phyloP scores from a whole-genome alignment of 2,329 filamentous ascomycete species.

The Penicillium sp. region DNA sequence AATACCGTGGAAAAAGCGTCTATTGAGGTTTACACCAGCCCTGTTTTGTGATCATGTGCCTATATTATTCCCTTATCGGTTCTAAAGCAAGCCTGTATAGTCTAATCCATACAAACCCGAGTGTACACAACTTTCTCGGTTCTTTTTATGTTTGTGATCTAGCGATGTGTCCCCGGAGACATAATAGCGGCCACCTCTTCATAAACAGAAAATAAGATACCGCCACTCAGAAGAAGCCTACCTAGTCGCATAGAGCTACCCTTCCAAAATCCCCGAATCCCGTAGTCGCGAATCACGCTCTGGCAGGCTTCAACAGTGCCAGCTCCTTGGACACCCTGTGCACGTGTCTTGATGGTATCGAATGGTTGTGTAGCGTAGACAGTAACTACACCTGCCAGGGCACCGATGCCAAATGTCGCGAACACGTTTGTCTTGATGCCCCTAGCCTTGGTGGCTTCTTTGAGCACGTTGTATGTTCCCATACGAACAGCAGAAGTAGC shows the following conservation, averaged over 20 bases:
- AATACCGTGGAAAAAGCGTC: constrained; percentile 7
- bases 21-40: constrained; percentile 10
- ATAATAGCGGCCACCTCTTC: constrained; percentile 56
- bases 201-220: constrained; percentile 64
- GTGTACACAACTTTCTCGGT: too few species aligned
- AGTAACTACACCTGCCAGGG: constrained; percentile 59
- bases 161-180: constrained; percentile 34
- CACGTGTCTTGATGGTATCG: too few species aligned
- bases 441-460: constrained; percentile 18
- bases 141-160: background rate
- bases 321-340: too few species aligned
- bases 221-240: constrained; percentile 64
- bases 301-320: too few species aligned
- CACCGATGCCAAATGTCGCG: constrained; percentile 63
- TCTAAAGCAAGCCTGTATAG: background rate
- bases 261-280: constrained; percentile 63
- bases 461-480: too few species aligned
- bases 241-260: constrained; percentile 68
- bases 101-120: background rate
- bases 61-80: background rate
- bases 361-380: constrained; percentile 27
- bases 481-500: too few species aligned
- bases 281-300: constrained; percentile 44
- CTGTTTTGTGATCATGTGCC: background rate
- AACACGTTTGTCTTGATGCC: constrained; percentile 52